Conservation (phyloP, 148 eudicot genomes). For the Vaccinium darrowii region DNA sequence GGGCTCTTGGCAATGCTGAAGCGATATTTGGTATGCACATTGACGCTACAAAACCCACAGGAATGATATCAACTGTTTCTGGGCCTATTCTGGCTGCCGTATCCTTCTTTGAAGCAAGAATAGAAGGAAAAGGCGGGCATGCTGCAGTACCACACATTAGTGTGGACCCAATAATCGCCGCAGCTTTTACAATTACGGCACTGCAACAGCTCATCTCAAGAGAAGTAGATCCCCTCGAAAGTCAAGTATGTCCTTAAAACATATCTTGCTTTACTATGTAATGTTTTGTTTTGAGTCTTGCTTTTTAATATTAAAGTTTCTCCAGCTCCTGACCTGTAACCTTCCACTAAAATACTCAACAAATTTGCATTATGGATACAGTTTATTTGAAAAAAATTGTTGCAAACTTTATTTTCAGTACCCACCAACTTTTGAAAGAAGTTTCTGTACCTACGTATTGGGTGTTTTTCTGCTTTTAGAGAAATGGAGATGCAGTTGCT, state of each 20-base stretch:
- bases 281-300: not conserved
- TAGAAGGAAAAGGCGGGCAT: conserved; percentile 80
- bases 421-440: not conserved
- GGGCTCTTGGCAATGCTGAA: conserved; percentile 82
- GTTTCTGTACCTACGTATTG: not conserved
- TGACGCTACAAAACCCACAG: conserved; percentile 52
- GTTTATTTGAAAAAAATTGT: not conserved
- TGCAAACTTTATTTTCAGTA: not conserved
- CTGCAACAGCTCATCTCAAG: conserved; percentile 74
- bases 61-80: conserved; percentile 48
- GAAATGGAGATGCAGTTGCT: not conserved
- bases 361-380: not conserved
- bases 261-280: not conserved
- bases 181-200: conserved; percentile 59
- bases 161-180: conserved; percentile 61
- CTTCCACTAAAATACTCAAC: not conserved
- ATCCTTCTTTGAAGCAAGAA: conserved; percentile 57
- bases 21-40: conserved; percentile 89
- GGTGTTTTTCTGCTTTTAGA: not conserved
- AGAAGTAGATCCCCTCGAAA: conserved; percentile 75
- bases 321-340: conserved; percentile 8
- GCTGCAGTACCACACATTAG: conserved; percentile 67
- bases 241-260: conserved; percentile 44
- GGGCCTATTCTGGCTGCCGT: conserved; percentile 75
- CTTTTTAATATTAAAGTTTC: conserved; percentile 1